A percentile compares a stretch with the other conserved stretches of the same genome.
Conservation (phyloP, 2,329 filamentous ascomycete genomes). For the Fusarium oligoseptatum region DNA sequence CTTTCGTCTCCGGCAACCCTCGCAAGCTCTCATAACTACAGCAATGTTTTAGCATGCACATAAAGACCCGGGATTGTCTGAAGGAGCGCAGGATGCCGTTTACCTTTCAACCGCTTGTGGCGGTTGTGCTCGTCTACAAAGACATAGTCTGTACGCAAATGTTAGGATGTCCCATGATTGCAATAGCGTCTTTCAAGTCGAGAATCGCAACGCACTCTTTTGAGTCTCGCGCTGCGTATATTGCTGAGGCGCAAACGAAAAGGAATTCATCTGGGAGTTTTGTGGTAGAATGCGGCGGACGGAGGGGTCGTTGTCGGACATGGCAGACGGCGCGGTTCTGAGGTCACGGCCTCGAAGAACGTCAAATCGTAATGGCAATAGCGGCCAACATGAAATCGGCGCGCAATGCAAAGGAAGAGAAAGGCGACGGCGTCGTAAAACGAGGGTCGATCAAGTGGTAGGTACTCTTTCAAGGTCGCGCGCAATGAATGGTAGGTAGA, state of each 20-base stretch:
- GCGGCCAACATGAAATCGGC: slow-evolving; percentile 50
- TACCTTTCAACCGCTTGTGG: slow-evolving; percentile 96
- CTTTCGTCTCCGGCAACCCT: slow-evolving; percentile 93
- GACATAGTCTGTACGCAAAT: slow-evolving; percentile 81
- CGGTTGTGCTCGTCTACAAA: slow-evolving; percentile 99
- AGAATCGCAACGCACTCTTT: slow-evolving; percentile 75
- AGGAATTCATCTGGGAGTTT: slow-evolving; percentile 73
- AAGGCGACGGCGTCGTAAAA: slow-evolving; percentile 14
- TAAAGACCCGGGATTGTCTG: background rate
- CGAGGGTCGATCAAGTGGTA: slow-evolving; percentile 17
- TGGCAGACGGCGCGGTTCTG: slow-evolving; percentile 50
- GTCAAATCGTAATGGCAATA: slow-evolving; percentile 28
- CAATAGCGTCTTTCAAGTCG: background rate
- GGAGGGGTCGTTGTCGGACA: slow-evolving; percentile 72
- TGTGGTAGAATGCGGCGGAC: slow-evolving; percentile 75
- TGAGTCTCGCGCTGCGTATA: slow-evolving; percentile 76
- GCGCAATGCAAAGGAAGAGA: slow-evolving; percentile 25
- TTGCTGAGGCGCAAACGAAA: slow-evolving; percentile 77
- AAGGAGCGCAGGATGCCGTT: slow-evolving; percentile 25
- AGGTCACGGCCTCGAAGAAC: slow-evolving; percentile 44
- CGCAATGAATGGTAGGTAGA: slow-evolving; percentile 12
- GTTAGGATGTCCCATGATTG: slow-evolving; percentile 27
- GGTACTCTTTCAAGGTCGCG: slow-evolving; percentile 24
- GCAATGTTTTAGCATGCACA: slow-evolving; percentile 14
- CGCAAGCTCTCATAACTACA: slow-evolving; percentile 94